Evolutionary conservation across 352 stramenopile species (phyloP), one percentile per base, ranked within the genome.

Genomic region (Pythium chondricola): DNA sequence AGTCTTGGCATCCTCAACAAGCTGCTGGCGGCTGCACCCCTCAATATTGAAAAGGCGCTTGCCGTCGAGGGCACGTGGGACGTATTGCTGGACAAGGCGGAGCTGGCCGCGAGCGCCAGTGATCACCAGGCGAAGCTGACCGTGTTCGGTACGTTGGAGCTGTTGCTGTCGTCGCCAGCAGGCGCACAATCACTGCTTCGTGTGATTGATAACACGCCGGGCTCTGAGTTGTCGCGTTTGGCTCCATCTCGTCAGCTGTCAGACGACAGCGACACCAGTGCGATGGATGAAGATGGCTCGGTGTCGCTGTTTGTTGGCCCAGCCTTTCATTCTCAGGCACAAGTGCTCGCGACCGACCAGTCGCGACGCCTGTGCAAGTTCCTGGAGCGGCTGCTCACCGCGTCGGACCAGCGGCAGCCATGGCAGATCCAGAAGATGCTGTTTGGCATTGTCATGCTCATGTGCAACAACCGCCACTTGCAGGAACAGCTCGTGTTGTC

Each of bases 401-500:
- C 70, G 6, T 78, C 79, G 25, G 74, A 87, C 42, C 79, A 81
- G 16, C 83, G 85, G n/a, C 79, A 88, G 53, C 71, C 74, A 18
- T 88, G 74, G 74, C 72, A 84, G 39, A 77, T 88, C 16, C 79
- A 90, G 22, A 84, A 85, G 35, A 56, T 84, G 25, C 80, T 80
- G 10, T 91, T 86, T 55, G 77, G 83, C 24, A 83, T 88, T 31
- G 77, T 84, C 24, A 71, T 73, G 21, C 73, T 76, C n/a, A 58
- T 91, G 25, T 88, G 76, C 37, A 58, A 60, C 10, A 82, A 66
- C 30, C 55, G 32, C 13, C 61, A 64, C 6, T 54, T 91, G 0
- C 80, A 87, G 47, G 55, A 83, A 17, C 71, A 88, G 56, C 77
- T 91, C 13, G 69, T 88, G 30, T 44, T 60, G 21, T 73, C 64